Evolutionary conservation across 2,329 filamentous ascomycete species (phyloP), one percentile per base, ranked within the genome.

Genomic region (Spiromastix sp.): DNA sequence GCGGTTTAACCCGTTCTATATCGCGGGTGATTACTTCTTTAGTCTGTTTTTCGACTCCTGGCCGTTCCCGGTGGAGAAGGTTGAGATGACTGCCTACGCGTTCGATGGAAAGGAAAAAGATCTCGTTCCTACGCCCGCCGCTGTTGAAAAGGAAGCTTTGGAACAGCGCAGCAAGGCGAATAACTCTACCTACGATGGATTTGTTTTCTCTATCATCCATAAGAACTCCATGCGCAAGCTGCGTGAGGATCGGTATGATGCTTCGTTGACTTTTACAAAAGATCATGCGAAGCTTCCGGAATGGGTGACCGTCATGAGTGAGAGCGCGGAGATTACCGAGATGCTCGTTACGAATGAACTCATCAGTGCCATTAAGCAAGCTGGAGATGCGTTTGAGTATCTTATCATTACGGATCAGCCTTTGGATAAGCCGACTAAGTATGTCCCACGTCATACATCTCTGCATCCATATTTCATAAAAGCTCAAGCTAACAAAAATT

Each of bases 301-400:
- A 44, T 98, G 87, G 87, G 70, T 81, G 37, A 94, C 85, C 9
- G 77, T 95, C 54, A 96, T 98, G 91, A 93, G 79, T 54, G 91
- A 98, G 70, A 94, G 80, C 61, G 86, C 87, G 39, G 91, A 96
- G 64, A 80, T 98, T 49, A 95, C 87, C 9, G 84, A 95, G 30
- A 69, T 77, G 5, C 67, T 98, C 46, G 72, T 98, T 33, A 94
- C 85, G 3, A 72, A 81, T n/a, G 89, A 96, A 50, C 71, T 98
- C 24, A 73, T 85, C 59, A 75, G 81, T 51, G 86, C 84, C 11
- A 70, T 93, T 45, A 73, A 81, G 51, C 64, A 79, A 34, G 85
- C 85, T 4, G 89, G 89, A 19, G 81, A 89, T 42, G 61, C 74
- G 32, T 77, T 93, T 45, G 85, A 96, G 59, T 89, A 87, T 50